phyloP scores from a whole-genome alignment of 1,139 yeast species.

The Suhomyces coccinellae region DNA sequence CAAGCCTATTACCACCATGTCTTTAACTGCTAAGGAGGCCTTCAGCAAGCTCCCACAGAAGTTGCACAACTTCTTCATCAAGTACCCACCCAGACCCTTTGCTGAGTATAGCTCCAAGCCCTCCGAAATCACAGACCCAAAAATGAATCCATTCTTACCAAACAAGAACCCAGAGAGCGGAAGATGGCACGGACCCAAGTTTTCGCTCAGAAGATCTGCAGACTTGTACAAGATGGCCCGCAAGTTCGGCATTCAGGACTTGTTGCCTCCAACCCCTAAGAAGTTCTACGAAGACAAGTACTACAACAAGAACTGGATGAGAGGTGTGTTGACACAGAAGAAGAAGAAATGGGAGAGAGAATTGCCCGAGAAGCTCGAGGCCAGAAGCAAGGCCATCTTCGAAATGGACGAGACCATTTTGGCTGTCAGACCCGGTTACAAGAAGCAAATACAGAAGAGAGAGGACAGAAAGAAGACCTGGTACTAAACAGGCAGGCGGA shows the following conservation, averaged over 20 bases:
- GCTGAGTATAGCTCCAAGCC: conserved; percentile 64
- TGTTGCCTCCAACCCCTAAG: conserved; percentile 76
- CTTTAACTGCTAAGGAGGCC: conserved; percentile 35
- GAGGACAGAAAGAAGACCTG: conserved; percentile 49
- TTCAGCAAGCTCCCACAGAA: conserved; percentile 67
- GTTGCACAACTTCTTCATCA: conserved; percentile 73
- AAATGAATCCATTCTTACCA: conserved; percentile 85
- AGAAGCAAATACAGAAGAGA: conserved; percentile 55
- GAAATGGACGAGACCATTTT: conserved; percentile 73
- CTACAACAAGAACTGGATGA: conserved; percentile 66
- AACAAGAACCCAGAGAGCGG: conserved; percentile 83
- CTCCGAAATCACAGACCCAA: conserved; percentile 61
- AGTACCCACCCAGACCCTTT: conserved; percentile 86
- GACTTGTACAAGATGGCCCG: conserved; percentile 83
- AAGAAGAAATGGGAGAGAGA: conserved; percentile 79
- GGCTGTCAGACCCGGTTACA: conserved; percentile 63
- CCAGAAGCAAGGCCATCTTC: conserved; percentile 65
- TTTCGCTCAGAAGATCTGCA: conserved; percentile 80
- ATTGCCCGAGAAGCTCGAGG: conserved; percentile 58
- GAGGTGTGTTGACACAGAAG: conserved; percentile 78
- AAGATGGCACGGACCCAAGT: conserved; percentile 73
- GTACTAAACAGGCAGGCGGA: conserved; percentile 23
- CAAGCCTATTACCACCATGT: conserved; percentile 16
- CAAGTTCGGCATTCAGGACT: conserved; percentile 74
- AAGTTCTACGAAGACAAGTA: conserved; percentile 81